A percentile compares a stretch with the other conserved stretches of the same genome.
phyloP scores from a whole-genome alignment of 83 land plant species.

The Larix sibirica region DNA sequence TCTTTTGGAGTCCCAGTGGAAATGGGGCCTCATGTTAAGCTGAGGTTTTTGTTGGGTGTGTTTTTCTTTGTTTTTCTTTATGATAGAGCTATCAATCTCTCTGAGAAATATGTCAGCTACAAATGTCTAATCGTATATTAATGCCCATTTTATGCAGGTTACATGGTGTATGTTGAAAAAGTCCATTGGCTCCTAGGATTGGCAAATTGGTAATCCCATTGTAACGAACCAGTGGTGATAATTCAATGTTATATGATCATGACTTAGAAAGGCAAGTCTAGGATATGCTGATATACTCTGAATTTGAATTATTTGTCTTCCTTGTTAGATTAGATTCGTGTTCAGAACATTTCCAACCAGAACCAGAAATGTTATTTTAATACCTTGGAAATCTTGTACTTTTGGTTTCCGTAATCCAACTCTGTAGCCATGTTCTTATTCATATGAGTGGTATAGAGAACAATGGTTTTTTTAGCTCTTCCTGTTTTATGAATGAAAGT shows the following conservation, averaged over 20 bases:
- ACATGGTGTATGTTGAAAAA: conserved; percentile 94
- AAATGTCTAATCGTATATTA: neutral
- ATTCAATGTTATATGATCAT: conserved; percentile 96
- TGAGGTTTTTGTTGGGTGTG: neutral
- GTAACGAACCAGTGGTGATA: conserved; percentile 94
- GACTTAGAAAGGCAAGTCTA: conserved; percentile 82
- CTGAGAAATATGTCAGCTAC: neutral
- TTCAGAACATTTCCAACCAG: neutral
- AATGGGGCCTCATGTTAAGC: conserved; percentile 98
- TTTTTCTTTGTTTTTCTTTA: neutral
- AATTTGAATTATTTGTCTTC: neutral
- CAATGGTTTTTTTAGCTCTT: neutral
- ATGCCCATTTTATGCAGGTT: conserved; percentile 53
- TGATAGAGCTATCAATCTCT: neutral
- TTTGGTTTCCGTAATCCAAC: neutral
- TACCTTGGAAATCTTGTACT: neutral
- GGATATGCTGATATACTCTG: too few relatives aligned
- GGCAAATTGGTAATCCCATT: conserved; percentile 64
- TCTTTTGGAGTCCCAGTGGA: conserved; percentile 96
- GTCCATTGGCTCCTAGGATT: conserved; percentile 86
- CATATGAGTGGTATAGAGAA: neutral
- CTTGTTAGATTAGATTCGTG: neutral
- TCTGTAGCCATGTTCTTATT: conserved; percentile 8
- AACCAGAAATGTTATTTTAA: neutral
- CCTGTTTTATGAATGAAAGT: conserved; percentile 10